A percentile compares a stretch with the other conserved stretches of the same genome.
These are phyloP conservation scores for Lachnellula hyalina DNA, from an alignment of 2,329 filamentous ascomycete species.

Conservation along the genomic window DNA sequence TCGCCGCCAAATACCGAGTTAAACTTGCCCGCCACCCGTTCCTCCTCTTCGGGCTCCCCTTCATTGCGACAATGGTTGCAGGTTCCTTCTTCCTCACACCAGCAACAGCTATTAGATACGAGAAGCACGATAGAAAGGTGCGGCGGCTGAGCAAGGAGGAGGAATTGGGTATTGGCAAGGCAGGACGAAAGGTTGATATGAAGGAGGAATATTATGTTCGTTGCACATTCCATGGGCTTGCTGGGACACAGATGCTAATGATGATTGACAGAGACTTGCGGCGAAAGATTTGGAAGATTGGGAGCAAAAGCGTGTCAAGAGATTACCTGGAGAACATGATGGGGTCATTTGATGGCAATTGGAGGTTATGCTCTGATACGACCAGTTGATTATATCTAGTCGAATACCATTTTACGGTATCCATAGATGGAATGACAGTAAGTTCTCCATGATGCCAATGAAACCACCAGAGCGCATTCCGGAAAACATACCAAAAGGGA, in stretches of 20 bases:
- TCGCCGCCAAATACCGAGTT: conserved; percentile 73
- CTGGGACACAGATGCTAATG: conserved; percentile 9
- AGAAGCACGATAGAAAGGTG: conserved; percentile 86
- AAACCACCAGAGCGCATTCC: neutral
- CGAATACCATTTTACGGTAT: neutral
- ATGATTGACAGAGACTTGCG: conserved; percentile 59
- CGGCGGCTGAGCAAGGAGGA: conserved; percentile 81
- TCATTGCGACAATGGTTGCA: conserved; percentile 81
- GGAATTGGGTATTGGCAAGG: conserved; percentile 73
- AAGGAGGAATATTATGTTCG: conserved; percentile 83
- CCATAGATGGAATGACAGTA: too few relatives aligned
- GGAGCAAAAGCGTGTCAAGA: conserved; percentile 93
- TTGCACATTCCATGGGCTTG: conserved; percentile 21
- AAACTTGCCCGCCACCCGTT: conserved; percentile 77
- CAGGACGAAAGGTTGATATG: conserved; percentile 67
- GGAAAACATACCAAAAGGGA: too few relatives aligned
- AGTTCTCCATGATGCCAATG: neutral
- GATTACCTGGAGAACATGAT: conserved; percentile 85
- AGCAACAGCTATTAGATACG: conserved; percentile 88
- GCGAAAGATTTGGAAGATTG: conserved; percentile 91
- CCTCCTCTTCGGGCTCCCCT: conserved; percentile 87
- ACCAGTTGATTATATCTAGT: neutral
- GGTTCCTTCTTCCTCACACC: conserved; percentile 93
- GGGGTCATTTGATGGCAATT: conserved; percentile 55
- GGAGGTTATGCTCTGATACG: neutral